Conservation (phyloP, 306 rosid genomes). For the Cicer arietinum region DNA sequence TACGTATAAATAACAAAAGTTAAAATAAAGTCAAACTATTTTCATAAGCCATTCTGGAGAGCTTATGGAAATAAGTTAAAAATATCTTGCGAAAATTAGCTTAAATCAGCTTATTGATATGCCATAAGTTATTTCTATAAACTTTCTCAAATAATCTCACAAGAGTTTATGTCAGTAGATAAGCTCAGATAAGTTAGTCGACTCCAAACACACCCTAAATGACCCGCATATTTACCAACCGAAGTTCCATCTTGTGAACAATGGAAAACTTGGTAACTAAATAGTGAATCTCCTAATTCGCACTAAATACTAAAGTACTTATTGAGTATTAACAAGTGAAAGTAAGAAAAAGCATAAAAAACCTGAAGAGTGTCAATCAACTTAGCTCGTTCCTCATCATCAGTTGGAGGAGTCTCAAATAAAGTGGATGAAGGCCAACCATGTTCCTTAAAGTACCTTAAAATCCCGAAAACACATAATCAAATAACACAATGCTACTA, state of each 20-base stretch:
- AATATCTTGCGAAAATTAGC: too few relatives aligned
- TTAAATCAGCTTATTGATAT: too few relatives aligned
- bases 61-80: too few relatives aligned
- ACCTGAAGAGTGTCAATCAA: constrained; percentile 90
- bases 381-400: constrained; percentile 70
- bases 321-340: neutral
- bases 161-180: too few relatives aligned
- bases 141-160: too few relatives aligned
- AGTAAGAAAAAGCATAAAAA: constrained; percentile 12
- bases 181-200: too few relatives aligned
- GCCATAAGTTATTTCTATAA: too few relatives aligned
- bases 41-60: too few relatives aligned
- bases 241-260: constrained; percentile 2
- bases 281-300: constrained; percentile 1
- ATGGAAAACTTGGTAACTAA: neutral
- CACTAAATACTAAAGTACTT: neutral
- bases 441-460: constrained; percentile 88
- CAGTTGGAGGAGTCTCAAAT: constrained; percentile 71
- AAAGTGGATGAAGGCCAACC: constrained; percentile 88
- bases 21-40: too few relatives aligned
- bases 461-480: constrained; percentile 30
- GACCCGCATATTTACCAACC: neutral
- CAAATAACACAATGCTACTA: neutral
- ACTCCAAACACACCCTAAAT: neutral
- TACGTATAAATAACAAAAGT: too few relatives aligned